Conservation (phyloP, 148 eudicot genomes). For the Camellia lanceoleosa region DNA sequence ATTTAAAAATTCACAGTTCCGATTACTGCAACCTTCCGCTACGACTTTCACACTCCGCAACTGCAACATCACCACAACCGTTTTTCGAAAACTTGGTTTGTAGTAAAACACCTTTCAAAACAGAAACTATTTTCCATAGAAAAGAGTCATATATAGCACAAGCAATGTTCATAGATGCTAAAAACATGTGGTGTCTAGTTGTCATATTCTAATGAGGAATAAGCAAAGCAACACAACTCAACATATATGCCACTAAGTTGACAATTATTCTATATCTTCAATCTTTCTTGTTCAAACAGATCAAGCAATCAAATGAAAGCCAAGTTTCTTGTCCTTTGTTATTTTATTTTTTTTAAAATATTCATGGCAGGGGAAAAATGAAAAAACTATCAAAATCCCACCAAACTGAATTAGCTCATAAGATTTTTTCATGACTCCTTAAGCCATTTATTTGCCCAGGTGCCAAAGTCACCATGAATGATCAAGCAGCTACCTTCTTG, state of each 20-base stretch:
- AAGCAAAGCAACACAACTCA: neutral
- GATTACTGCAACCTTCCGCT: too few relatives aligned
- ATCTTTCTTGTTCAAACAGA: conserved; percentile 7
- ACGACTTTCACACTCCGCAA: too few relatives aligned
- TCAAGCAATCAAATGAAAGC: conserved; percentile 7
- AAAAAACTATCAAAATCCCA: conserved; percentile 15
- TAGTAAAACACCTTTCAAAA: too few relatives aligned
- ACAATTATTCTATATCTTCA: conserved; percentile 11
- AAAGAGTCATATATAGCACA: neutral
- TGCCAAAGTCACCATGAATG: conserved; percentile 10
- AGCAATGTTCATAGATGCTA: neutral
- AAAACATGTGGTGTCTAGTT: neutral
- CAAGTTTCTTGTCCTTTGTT: neutral
- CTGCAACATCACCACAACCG: too few relatives aligned
- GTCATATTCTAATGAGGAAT: neutral
- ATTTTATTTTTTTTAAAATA: neutral
- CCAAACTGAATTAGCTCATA: conserved; percentile 14
- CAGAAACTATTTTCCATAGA: too few relatives aligned
- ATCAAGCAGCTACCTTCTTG: conserved; percentile 91
- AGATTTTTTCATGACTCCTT: neutral
- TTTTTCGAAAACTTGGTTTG: too few relatives aligned
- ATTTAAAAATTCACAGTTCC: too few relatives aligned
- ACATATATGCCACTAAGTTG: neutral
- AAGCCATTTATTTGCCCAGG: conserved; percentile 15
- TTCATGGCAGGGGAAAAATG: conserved; percentile 12